Evolutionary conservation across 768 basidiomycete genomes (phyloP).

Genomic region (Trametes elegans): DNA sequence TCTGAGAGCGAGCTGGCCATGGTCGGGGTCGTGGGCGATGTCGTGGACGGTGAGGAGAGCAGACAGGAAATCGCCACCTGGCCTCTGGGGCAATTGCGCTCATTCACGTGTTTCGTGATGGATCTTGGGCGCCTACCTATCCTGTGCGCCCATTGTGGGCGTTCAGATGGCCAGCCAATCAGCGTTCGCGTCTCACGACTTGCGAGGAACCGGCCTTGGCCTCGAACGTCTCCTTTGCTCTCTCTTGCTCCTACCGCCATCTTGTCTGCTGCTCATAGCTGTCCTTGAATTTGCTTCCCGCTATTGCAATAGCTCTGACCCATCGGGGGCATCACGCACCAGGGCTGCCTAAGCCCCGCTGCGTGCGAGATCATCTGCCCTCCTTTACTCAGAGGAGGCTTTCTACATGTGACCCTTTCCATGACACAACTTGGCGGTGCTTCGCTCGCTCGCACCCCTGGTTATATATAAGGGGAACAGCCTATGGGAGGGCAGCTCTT

Average conservation of each 20-base stretch:
- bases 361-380: slow-evolving; percentile 11
- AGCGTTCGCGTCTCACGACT: not conserved
- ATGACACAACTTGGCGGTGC: slow-evolving; percentile 10
- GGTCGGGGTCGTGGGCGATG: not conserved
- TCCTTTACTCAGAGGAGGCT: slow-evolving; percentile 10
- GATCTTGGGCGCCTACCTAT: not conserved
- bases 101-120: not conserved
- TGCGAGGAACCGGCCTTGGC: too few species aligned
- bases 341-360: too few species aligned
- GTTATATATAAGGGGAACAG: not conserved
- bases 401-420: slow-evolving; percentile 11
- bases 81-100: not conserved
- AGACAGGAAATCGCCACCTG: not conserved
- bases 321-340: too few species aligned
- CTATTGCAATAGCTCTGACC: too few species aligned
- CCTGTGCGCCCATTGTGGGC: not conserved
- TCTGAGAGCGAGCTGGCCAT: slow-evolving; percentile 29
- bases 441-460: not conserved
- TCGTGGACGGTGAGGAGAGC: slow-evolving; percentile 2
- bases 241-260: too few species aligned
- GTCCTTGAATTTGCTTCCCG: too few species aligned
- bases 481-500: too few species aligned
- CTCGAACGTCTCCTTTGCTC: too few species aligned
- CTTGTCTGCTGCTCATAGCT: too few species aligned
- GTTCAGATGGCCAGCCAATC: not conserved